Percentiles rank a stretch among this genome's conserved stretches.
Evolutionary conservation across 2,329 filamentous ascomycete genomes (phyloP).

Genomic region (Helicocarpus griseus): DNA sequence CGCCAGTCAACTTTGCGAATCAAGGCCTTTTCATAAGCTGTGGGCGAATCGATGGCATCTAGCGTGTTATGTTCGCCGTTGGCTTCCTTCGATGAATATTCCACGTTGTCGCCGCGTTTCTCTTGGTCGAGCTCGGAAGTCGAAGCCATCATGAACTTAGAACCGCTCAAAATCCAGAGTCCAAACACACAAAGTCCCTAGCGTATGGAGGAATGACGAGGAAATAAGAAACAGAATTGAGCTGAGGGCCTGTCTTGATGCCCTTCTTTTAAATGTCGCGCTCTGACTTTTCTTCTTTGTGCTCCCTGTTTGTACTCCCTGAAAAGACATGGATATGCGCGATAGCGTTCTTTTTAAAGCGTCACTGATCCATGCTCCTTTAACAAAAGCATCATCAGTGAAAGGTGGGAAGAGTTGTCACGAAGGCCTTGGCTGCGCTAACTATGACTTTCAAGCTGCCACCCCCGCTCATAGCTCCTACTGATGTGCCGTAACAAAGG

Average conservation of each 20-base stretch:
- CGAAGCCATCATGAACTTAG: background rate
- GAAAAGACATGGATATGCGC: background rate
- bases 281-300: background rate
- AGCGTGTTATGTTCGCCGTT: constrained; percentile 1
- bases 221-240: background rate
- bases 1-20: constrained; percentile 50
- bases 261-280: background rate
- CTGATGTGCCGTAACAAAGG: no score
- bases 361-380: background rate
- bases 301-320: no score
- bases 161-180: background rate
- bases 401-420: background rate
- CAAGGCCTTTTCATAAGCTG: constrained; percentile 25
- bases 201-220: background rate
- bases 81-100: background rate
- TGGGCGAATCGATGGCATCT: constrained; percentile 1
- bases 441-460: no score
- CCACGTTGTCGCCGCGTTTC: background rate
- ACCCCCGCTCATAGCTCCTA: background rate
- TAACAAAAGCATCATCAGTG: background rate
- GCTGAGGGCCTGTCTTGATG: no score
- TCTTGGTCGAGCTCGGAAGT: background rate
- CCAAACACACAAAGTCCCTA: background rate
- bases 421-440: background rate
- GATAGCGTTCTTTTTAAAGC: background rate